Evolutionary conservation across 1,284 basidiomycete genomes (phyloP).

Genomic region (Ustilago sp.): DNA sequence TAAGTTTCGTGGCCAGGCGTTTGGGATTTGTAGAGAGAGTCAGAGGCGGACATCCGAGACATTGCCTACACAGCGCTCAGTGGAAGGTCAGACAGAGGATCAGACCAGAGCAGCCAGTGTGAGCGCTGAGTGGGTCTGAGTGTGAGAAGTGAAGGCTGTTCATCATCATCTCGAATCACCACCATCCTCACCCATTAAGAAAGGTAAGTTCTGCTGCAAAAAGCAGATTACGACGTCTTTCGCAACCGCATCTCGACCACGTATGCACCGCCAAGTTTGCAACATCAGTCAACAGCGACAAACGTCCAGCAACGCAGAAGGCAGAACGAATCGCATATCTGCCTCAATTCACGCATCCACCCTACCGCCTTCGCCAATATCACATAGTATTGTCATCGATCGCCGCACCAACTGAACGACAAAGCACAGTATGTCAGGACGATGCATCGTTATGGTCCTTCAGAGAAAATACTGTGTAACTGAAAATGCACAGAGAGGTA

Average conservation of each 20-base stretch:
- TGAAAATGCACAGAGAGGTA: no score
- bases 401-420: background rate
- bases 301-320: background rate
- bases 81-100: conserved; percentile 1
- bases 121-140: conserved; percentile 8
- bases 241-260: conserved; percentile 12
- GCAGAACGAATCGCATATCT: background rate
- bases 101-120: background rate
- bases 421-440: background rate
- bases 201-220: conserved; percentile 35
- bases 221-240: conserved; percentile 13
- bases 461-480: no score
- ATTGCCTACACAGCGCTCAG: background rate
- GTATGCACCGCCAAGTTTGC: background rate
- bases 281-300: conserved; percentile 5
- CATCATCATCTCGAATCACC: conserved; percentile 43
- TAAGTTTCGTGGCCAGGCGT: background rate
- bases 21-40: background rate
- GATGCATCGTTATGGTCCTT: background rate
- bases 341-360: background rate
- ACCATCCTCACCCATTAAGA: conserved; percentile 51
- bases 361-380: background rate
- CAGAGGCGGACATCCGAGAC: no score
- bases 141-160: conserved; percentile 13
- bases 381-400: background rate